phyloP scores from a whole-genome alignment of 331 rosid genomes.

The Malus hybrid region DNA sequence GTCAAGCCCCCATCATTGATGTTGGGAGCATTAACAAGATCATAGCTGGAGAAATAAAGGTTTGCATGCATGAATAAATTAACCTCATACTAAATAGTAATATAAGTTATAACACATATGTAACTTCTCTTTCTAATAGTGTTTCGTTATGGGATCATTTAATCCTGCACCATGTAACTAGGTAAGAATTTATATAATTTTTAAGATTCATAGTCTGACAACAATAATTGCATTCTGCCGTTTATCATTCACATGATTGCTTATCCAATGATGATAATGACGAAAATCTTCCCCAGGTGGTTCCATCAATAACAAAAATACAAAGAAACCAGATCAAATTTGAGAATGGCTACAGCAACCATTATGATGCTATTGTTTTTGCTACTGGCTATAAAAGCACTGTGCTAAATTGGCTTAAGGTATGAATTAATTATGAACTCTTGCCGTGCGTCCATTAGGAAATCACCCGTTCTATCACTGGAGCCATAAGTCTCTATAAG shows the following conservation, averaged over 20 bases:
- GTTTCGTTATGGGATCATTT: no score
- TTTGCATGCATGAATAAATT: not conserved
- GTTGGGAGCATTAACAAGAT: conserved; percentile 50
- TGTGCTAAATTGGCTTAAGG: conserved; percentile 63
- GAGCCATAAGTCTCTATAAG: no score
- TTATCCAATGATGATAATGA: not conserved
- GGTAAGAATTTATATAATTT: not conserved
- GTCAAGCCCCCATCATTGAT: conserved; percentile 50
- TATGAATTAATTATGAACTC: conserved; percentile 7
- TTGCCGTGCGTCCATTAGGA: no score
- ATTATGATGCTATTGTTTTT: conserved; percentile 43
- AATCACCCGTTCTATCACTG: no score
- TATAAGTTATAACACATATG: no score
- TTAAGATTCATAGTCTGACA: not conserved
- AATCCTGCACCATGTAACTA: no score
- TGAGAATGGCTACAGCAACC: conserved; percentile 20
- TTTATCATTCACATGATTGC: not conserved
- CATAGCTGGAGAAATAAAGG: conserved; percentile 32
- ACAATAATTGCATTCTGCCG: not conserved
- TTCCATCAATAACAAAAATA: conserved; percentile 25
- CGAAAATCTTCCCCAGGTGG: conserved; percentile 24
- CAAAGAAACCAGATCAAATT: conserved; percentile 25
- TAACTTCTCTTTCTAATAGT: no score
- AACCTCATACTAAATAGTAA: not conserved
- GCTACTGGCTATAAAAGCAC: conserved; percentile 36